Evolutionary conservation across 345 rosid species (phyloP).

Genomic region (Sisymbrium irio): DNA sequence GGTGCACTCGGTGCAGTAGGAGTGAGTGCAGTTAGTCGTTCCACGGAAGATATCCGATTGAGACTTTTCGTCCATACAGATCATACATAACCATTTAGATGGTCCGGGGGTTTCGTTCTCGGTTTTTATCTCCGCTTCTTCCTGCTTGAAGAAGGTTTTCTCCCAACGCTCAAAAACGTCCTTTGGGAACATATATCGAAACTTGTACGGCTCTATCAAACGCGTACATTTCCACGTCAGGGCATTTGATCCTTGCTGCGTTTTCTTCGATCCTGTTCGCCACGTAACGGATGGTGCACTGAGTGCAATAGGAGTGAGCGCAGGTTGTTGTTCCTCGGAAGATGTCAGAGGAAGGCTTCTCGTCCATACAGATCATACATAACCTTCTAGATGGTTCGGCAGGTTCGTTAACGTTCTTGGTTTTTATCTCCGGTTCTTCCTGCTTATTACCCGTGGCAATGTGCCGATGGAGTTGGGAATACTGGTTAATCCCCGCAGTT

Average conservation of each 20-base stretch:
- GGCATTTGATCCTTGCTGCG: constrained; percentile 44
- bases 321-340: constrained; percentile 38
- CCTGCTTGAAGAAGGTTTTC: not conserved
- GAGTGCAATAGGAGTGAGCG: constrained; percentile 50
- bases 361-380: constrained; percentile 59
- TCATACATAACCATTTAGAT: no score
- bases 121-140: no score
- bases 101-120: no score
- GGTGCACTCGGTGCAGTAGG: no score
- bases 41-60: no score
- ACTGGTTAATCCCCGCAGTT: not conserved
- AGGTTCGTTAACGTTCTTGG: not conserved
- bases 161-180: constrained; percentile 57
- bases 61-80: no score
- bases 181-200: constrained; percentile 41
- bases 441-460: not conserved
- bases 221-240: constrained; percentile 45
- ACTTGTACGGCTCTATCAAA: constrained; percentile 45
- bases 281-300: constrained; percentile 50
- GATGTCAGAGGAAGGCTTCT: constrained; percentile 39
- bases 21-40: no score
- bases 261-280: constrained; percentile 36
- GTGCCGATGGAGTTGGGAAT: not conserved
- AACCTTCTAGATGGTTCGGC: constrained; percentile 36
- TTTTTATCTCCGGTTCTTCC: not conserved